Conservation (phyloP, 306 rosid species). For the Phaseolus lunatus region DNA sequence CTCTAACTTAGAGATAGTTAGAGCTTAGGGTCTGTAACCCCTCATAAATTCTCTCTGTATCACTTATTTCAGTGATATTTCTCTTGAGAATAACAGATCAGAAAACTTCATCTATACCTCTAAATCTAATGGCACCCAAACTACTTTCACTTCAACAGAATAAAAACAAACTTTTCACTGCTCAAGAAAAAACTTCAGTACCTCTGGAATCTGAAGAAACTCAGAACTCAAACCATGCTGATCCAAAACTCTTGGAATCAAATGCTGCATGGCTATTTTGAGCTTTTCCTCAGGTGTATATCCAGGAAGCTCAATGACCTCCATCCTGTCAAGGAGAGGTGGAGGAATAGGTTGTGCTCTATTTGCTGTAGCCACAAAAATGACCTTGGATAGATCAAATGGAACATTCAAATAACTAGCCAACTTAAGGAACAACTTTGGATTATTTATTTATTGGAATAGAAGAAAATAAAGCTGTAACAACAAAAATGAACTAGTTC, state of each 20-base stretch:
- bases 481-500: slow-evolving; percentile 4
- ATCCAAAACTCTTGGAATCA: slow-evolving; percentile 94
- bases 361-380: slow-evolving; percentile 97
- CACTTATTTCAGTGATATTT: too few species aligned
- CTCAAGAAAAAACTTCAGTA: slow-evolving; percentile 41
- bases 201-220: slow-evolving; percentile 96
- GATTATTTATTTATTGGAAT: slow-evolving; percentile 24
- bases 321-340: slow-evolving; percentile 97
- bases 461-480: background rate
- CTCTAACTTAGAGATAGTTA: too few species aligned
- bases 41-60: too few species aligned
- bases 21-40: too few species aligned
- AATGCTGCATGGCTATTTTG: slow-evolving; percentile 87
- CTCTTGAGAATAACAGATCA: too few species aligned
- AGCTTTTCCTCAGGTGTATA: slow-evolving; percentile 97
- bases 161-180: slow-evolving; percentile 12
- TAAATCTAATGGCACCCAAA: slow-evolving; percentile 1
- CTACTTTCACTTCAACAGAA: slow-evolving; percentile 32
- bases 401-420: slow-evolving; percentile 97
- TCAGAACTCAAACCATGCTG: slow-evolving; percentile 92
- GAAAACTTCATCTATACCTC: too few species aligned
- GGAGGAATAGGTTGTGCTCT: slow-evolving; percentile 94
- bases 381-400: slow-evolving; percentile 89
- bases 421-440: slow-evolving; percentile 63
- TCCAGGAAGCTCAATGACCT: slow-evolving; percentile 98